These are phyloP conservation scores for Didymella pomorum DNA, from an alignment of 2,329 filamentous ascomycete genomes.

Conservation along the genomic window DNA sequence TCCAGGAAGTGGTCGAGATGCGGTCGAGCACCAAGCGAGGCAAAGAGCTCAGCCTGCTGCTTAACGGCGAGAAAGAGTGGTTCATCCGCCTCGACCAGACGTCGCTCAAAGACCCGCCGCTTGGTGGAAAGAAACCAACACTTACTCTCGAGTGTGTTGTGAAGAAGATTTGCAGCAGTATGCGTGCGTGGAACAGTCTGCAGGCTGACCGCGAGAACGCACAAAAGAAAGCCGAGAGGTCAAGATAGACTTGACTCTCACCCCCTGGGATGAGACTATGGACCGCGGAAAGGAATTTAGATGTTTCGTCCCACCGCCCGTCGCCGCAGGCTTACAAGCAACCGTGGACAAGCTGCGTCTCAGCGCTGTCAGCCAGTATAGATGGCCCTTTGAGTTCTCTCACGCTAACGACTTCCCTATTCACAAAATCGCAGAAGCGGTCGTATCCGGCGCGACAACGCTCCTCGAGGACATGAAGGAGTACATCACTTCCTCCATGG, in stretches of 20 bases:
- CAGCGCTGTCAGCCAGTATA: no score
- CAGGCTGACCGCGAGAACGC: background rate
- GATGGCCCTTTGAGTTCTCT: no score
- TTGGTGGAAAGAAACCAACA: background rate
- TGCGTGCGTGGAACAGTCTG: background rate
- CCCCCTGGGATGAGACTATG: constrained; percentile 2
- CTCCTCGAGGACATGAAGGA: no score
- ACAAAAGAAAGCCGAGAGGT: background rate
- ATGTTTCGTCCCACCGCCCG: constrained; percentile 8
- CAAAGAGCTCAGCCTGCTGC: background rate
- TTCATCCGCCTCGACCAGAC: constrained; percentile 4
- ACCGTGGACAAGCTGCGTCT: no score
- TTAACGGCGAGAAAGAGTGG: constrained; percentile 2
- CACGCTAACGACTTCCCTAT: no score
- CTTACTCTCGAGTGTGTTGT: background rate
- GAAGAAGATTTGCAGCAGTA: background rate
- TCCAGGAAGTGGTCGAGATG: constrained; percentile 12
- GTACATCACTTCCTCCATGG: no score
- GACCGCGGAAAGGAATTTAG: background rate
- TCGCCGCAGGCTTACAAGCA: background rate
- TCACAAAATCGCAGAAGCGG: no score
- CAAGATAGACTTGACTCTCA: background rate
- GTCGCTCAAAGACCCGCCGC: background rate
- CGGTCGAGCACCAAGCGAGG: background rate
- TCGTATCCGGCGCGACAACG: no score